Conservation (phyloP, 495 filamentous ascomycete genomes). For the Neurospora tetrasperma region DNA sequence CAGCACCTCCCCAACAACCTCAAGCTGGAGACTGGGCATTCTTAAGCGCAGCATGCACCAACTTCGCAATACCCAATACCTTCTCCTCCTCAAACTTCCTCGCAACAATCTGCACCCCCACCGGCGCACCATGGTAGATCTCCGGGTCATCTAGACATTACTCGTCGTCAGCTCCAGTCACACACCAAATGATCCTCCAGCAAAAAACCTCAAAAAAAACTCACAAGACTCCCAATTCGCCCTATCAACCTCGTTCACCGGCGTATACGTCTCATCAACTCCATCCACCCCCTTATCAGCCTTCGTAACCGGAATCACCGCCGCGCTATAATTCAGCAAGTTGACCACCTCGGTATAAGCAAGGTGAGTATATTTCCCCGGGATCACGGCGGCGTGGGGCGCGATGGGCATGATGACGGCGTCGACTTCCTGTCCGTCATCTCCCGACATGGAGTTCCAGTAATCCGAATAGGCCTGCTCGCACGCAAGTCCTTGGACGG, state of each 20-base stretch:
- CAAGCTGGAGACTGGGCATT: neutral
- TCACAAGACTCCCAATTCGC: conserved; percentile 28
- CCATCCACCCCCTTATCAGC: conserved; percentile 29
- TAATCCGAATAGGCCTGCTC: conserved; percentile 27
- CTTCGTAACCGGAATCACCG: conserved; percentile 38
- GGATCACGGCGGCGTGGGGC: conserved; percentile 42
- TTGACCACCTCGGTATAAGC: conserved; percentile 32
- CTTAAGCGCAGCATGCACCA: conserved; percentile 11
- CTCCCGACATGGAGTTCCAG: conserved; percentile 24
- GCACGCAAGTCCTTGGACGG: conserved; percentile 16
- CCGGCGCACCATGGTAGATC: conserved; percentile 37
- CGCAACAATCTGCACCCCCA: conserved; percentile 39
- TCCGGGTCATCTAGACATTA: conserved; percentile 30
- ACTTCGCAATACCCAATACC: conserved; percentile 27
- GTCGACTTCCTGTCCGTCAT: conserved; percentile 32
- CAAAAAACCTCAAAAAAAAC: conserved; percentile 7
- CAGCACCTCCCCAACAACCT: neutral
- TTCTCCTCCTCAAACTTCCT: conserved; percentile 41
- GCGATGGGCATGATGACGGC: conserved; percentile 46
- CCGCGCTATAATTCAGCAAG: conserved; percentile 33
- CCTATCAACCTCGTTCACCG: conserved; percentile 26
- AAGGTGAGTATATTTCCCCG: conserved; percentile 21
- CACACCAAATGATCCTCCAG: neutral
- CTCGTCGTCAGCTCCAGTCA: conserved; percentile 5
- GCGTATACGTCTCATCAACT: conserved; percentile 17